These are phyloP conservation scores for Ophiocordyceps camponoti-rufipedis DNA, from an alignment of 2,329 filamentous ascomycete species.

Conservation along the genomic window DNA sequence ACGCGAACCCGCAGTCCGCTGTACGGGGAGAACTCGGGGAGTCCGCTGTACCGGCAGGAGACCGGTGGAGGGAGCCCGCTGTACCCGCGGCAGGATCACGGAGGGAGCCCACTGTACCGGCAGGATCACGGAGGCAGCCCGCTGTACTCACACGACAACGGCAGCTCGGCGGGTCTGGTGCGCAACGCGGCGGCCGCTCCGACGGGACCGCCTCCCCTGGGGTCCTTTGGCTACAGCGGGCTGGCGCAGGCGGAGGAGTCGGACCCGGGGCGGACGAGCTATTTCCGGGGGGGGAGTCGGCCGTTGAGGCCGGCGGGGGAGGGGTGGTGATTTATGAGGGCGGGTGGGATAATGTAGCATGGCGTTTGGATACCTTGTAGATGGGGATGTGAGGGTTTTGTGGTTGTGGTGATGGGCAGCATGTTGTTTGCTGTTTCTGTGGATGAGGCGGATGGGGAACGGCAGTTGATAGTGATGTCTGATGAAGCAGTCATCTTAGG, in stretches of 20 bases:
- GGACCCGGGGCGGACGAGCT: slow-evolving; percentile 35
- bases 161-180: slow-evolving; percentile 34
- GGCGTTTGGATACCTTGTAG: not conserved
- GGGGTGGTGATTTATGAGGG: slow-evolving; percentile 15
- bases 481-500: no score
- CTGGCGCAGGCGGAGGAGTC: slow-evolving; percentile 32
- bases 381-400: no score
- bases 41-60: no score
- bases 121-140: slow-evolving; percentile 1
- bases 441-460: no score
- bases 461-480: no score
- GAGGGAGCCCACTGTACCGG: no score
- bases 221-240: slow-evolving; percentile 39
- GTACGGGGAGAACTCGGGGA: not conserved
- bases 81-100: slow-evolving; percentile 13
- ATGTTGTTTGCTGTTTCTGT: no score
- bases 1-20: slow-evolving; percentile 7
- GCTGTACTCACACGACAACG: slow-evolving; percentile 28
- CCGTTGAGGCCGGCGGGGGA: slow-evolving; percentile 16
- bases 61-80: slow-evolving; percentile 3
- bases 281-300: slow-evolving; percentile 26
- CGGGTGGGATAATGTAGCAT: not conserved
- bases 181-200: slow-evolving; percentile 30
- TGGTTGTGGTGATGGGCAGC: no score
- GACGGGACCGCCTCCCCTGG: slow-evolving; percentile 34